These are phyloP conservation scores for Tetrapisispora arboricola DNA, from an alignment of 805 yeast species.

Conservation along the genomic window DNA sequence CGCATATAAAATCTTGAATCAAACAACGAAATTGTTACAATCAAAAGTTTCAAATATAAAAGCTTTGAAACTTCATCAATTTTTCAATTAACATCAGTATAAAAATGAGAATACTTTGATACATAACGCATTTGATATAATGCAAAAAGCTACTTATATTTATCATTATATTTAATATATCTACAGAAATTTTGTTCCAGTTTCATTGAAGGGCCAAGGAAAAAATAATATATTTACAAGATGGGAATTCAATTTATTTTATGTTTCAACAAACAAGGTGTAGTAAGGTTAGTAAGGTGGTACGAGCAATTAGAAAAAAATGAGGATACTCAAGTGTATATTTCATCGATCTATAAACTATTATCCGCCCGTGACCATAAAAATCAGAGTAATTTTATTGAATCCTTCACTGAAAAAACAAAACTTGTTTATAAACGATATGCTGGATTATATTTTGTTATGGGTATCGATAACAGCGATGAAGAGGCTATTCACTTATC, in stretches of 20 bases:
- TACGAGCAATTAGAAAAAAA: conserved; percentile 32
- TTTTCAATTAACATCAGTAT: no score
- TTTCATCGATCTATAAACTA: conserved; percentile 55
- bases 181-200: no score
- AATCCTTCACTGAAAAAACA: conserved; percentile 41
- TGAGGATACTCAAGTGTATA: conserved; percentile 24
- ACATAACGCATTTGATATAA: no score
- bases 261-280: conserved; percentile 90
- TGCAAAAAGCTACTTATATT: no score
- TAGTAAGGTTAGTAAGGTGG: conserved; percentile 78
- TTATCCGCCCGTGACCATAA: conserved; percentile 77
- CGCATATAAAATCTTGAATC: no score
- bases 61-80: no score
- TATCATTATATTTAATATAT: no score
- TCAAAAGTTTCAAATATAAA: no score
- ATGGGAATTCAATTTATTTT: conserved; percentile 78
- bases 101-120: no score
- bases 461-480: conserved; percentile 69
- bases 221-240: not conserved
- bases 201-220: not conserved
- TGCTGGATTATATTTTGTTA: conserved; percentile 85
- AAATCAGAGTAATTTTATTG: conserved; percentile 73
- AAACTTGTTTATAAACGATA: conserved; percentile 80
- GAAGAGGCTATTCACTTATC: conserved; percentile 78
- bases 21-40: no score